Base-by-base conservation (phyloP, 1,139 yeast genomes). In the Candida sp. region DNA sequence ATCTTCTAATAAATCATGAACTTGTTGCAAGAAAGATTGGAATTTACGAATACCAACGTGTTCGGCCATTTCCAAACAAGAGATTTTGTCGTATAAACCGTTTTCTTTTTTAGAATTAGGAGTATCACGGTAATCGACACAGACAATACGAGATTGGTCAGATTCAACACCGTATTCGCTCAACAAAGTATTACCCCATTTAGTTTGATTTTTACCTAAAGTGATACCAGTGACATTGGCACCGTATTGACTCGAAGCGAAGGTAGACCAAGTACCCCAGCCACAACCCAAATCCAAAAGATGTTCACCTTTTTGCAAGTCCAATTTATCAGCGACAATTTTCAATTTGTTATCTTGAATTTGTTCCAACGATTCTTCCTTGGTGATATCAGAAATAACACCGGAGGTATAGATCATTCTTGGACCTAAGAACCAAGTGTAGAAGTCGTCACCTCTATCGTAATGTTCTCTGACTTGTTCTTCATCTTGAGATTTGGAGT, bases 361-460 rank as follows among this genome's bases (percentile, higher is more conserved):
- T 68, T 88, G 79, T 69, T 89, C 97, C 55, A 89, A 77, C 42
- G 95, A 60, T 72, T 89, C 96, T 62, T 82, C 90, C 43, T 63
- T 68, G 51, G 75, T 71, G 57, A 82, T 83, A 63, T 89, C 96
- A 48, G 82, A 66, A 58, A 90, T 84, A 45, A 87, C 73, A 61
- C 97, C 97, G 32, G 95, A 83, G 39, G 97, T 90, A 70, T 89
- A 90, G 63, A 89, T 78, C 97, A 89, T 89, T 68, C 97, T 82
- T 53, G 96, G 95, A 46, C 97, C 97, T 56, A 89, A 75, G 73
- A 89, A 89, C 95, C 95, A 89, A 45, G 90, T 73, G 79, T 89
- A 90, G 67, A 90, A 89, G 68, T 90, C 97, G 63, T 89, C 97
- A 67, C 97, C 97, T 57, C 97, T 87, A 73, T 90, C 97, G 67